Percentiles rank a stretch among this genome's conserved stretches.
phyloP scores from a whole-genome alignment of 805 yeast species.

The Saturnispora serradocipensis region DNA sequence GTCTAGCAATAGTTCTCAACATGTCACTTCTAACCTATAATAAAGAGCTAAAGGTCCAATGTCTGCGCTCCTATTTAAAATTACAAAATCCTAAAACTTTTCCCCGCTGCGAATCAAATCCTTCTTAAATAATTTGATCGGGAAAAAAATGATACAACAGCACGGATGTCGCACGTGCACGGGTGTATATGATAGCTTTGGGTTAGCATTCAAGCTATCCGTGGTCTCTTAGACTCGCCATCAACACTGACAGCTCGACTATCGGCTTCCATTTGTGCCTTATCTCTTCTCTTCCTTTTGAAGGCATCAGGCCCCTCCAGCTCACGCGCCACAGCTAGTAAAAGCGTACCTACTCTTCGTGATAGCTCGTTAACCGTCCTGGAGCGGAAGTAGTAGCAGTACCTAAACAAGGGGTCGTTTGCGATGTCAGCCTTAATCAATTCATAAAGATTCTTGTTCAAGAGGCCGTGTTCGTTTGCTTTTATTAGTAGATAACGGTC shows the following conservation, averaged over 20 bases:
- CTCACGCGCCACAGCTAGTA: constrained; percentile 63
- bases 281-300: constrained; percentile 35
- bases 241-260: constrained; percentile 10
- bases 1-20: constrained; percentile 13
- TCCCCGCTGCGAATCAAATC: constrained; percentile 1
- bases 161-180: not conserved
- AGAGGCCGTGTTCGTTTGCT: constrained; percentile 57
- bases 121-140: not conserved
- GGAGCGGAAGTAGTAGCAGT: constrained; percentile 66
- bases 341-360: constrained; percentile 57
- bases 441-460: constrained; percentile 51
- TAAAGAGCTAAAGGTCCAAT: not conserved
- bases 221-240: not conserved
- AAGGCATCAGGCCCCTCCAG: constrained; percentile 50
- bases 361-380: constrained; percentile 65
- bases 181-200: not conserved
- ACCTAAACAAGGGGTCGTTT: constrained; percentile 50
- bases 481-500: constrained; percentile 57
- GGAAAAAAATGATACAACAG: not conserved
- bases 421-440: constrained; percentile 56
- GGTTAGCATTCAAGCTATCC: not conserved
- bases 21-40: constrained; percentile 1
- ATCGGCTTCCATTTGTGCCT: constrained; percentile 9
- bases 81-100: not conserved
- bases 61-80: constrained; percentile 3